Base-by-base conservation (phyloP, 257 asterid genomes). In the Plantago ovata region DNA sequence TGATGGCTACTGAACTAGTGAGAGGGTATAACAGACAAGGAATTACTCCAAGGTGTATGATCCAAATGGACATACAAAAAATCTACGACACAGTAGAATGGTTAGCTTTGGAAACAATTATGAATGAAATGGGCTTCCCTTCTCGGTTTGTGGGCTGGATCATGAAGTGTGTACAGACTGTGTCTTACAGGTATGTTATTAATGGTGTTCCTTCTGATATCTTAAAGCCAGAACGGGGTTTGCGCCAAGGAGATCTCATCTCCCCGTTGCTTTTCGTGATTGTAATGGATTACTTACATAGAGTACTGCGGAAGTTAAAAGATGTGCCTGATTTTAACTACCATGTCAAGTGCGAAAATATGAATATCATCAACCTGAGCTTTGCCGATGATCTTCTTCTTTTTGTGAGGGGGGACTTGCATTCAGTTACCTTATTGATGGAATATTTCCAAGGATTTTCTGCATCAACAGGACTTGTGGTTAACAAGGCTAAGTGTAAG, bases 391-490 rank as follows among this genome's bases (percentile, higher is more conserved):
- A 40, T 40, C 9, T 40, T 1, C 12, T 40, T 3, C 3, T 40
- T 13, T 40, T 40, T 9, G 3, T 3, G 2, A 40, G n/a, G n/a
- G 45, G 32, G 2, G 32, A 24, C 5, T 2, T 24, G 32, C 3
- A 5, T 2, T 24, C 32, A 24, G 32, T 24, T 2, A 24, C 3
- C 5, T 24, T 24, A 5, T 5, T 24, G 2, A 24, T 24, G 32
- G 32, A 24, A 5, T 10, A 15, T 15, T 13, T 13, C 18, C 56
- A 63, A 73, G 78, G 78, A 65, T 73, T 73, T 64, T 60, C 7
- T 13, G 51, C 36, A 60, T n/a, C n/a, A n/a, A n/a, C n/a, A n/a
- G n/a, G n/a, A n/a, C n/a, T n/a, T n/a, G n/a, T n/a, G n/a, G n/a
- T n/a, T n/a, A n/a, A n/a, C n/a, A n/a, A n/a, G n/a, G n/a, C n/a